Percentiles rank a stretch among this genome's conserved stretches.
Conservation (phyloP, 768 basidiomycete genomes). For the Tephrocybe sp. region DNA sequence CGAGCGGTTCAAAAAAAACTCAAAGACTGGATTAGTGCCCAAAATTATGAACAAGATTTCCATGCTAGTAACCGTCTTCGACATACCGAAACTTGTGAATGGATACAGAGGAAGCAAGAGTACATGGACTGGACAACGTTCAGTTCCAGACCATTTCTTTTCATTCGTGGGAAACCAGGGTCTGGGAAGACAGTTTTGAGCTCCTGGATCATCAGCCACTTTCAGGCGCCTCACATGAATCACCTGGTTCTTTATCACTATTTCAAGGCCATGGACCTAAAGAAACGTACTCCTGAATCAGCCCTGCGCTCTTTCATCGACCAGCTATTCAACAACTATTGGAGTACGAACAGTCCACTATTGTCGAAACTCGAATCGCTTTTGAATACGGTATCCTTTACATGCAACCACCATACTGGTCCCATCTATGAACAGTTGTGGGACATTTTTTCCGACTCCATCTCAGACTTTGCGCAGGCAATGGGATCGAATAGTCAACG, state of each 20-base stretch:
- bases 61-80: neutral
- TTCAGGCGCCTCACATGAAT: neutral
- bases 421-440: too few relatives aligned
- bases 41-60: neutral
- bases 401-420: neutral
- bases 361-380: neutral
- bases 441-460: too few relatives aligned
- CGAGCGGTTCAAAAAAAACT: neutral
- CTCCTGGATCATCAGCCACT: neutral
- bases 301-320: neutral
- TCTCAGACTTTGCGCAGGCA: too few relatives aligned
- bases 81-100: conserved; percentile 8
- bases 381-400: neutral
- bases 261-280: neutral
- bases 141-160: neutral
- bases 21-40: conserved; percentile 2
- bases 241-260: neutral
- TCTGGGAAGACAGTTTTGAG: neutral
- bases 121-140: neutral
- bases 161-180: neutral
- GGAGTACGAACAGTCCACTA: neutral
- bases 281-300: neutral
- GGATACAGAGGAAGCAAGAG: neutral
- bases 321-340: neutral
- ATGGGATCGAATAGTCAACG: too few relatives aligned